Percentiles rank a stretch among this genome's conserved stretches.
Conservation (phyloP, 345 rosid species). For the Punica granatum region DNA sequence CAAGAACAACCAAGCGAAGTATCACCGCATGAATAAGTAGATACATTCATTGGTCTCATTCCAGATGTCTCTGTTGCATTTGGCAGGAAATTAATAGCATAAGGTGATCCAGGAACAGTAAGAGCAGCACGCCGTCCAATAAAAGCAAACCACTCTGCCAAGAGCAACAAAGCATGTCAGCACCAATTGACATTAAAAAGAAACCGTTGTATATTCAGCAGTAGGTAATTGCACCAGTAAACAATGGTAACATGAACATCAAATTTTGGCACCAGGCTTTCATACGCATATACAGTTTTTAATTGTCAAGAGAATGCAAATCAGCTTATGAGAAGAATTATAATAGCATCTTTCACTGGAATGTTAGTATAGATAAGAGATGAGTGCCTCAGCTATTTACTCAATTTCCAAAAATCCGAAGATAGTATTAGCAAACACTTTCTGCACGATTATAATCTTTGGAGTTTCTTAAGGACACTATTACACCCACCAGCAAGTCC, state of each 20-base stretch:
- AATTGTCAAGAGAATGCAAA: background rate
- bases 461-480: background rate
- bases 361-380: background rate
- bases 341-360: background rate
- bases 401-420: background rate
- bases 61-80: slow-evolving; percentile 57
- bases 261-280: background rate
- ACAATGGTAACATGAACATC: background rate
- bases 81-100: slow-evolving; percentile 57
- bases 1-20: slow-evolving; percentile 89
- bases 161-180: slow-evolving; percentile 17
- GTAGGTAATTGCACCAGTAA: background rate
- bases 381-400: background rate
- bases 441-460: background rate
- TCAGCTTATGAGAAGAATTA: background rate
- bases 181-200: background rate
- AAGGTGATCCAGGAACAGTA: slow-evolving; percentile 77
- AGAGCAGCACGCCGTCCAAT: slow-evolving; percentile 64
- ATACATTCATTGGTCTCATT: slow-evolving; percentile 84
- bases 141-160: slow-evolving; percentile 87
- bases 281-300: background rate
- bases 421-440: background rate
- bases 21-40: slow-evolving; percentile 78
- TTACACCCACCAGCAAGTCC: background rate
- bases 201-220: background rate